Conservation (phyloP, 108 stramenopile species). For the Conticribra guillardii region DNA sequence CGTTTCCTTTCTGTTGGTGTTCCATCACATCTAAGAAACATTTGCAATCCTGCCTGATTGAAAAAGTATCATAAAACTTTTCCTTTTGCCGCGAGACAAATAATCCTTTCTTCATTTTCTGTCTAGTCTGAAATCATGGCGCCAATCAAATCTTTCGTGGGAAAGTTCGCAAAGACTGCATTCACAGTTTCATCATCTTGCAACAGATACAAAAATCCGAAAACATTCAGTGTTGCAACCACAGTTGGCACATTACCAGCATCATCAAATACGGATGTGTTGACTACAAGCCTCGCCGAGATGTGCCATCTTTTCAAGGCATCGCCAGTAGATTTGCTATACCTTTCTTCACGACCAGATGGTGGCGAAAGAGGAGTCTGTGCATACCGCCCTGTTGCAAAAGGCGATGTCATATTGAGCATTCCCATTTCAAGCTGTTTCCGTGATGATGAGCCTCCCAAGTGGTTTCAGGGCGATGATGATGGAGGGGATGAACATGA, state of each 20-base stretch:
- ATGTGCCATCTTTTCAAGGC: background rate
- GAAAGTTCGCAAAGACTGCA: slow-evolving; percentile 11
- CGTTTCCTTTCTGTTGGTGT: no score
- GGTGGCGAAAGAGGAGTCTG: slow-evolving; percentile 58
- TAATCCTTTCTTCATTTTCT: no score
- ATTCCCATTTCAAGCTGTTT: slow-evolving; percentile 70
- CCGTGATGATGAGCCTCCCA: slow-evolving; percentile 65
- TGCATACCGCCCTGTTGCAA: slow-evolving; percentile 35
- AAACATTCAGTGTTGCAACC: background rate
- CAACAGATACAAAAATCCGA: background rate
- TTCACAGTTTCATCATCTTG: background rate
- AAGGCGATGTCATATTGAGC: slow-evolving; percentile 56
- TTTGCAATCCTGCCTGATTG: no score
- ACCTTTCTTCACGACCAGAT: background rate
- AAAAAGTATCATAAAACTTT: no score
- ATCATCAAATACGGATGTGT: background rate
- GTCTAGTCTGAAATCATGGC: no score
- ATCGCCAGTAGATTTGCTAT: background rate
- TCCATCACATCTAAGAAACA: no score
- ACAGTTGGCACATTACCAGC: background rate
- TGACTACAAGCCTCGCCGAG: background rate
- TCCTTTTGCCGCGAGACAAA: no score
- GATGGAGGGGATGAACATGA: slow-evolving; percentile 25
- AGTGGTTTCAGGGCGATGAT: slow-evolving; percentile 41
- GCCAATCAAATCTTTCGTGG: background rate